These are phyloP conservation scores for Thermothelomyces thermophilus DNA, from an alignment of 2,329 filamentous ascomycete species.

Conservation along the genomic window DNA sequence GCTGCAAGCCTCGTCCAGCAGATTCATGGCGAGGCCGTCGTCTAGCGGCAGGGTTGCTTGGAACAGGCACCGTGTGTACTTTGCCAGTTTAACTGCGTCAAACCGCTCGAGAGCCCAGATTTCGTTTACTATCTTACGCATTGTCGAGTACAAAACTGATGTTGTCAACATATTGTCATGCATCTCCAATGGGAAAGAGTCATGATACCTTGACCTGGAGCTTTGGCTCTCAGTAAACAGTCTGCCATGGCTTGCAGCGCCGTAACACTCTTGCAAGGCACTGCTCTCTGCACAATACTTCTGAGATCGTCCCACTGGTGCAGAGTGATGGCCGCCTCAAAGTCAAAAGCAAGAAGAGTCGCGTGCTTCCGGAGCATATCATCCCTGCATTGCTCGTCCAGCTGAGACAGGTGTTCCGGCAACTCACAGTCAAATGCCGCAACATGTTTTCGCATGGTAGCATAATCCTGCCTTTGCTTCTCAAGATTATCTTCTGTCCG, in stretches of 20 bases:
- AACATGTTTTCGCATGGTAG: constrained; percentile 54
- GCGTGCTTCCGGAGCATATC: constrained; percentile 58
- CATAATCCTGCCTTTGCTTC: constrained; percentile 53
- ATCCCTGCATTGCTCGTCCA: constrained; percentile 38
- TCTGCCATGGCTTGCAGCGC: constrained; percentile 61
- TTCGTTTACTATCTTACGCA: constrained; percentile 64
- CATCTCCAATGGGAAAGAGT: not conserved
- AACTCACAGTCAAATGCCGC: constrained; percentile 47
- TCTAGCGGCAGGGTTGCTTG: constrained; percentile 56
- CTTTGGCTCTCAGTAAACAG: constrained; percentile 49
- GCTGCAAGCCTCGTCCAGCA: constrained; percentile 56
- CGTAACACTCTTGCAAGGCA: constrained; percentile 36
- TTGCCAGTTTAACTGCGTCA: constrained; percentile 55
- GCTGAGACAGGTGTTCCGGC: constrained; percentile 32
- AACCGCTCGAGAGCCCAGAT: constrained; percentile 53
- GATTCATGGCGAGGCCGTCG: constrained; percentile 47
- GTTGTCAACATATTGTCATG: not conserved
- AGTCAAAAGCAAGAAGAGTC: constrained; percentile 66
- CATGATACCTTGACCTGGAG: constrained; percentile 43
- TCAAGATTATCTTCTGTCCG: constrained; percentile 45
- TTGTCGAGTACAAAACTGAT: constrained; percentile 44
- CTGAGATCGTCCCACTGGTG: constrained; percentile 61
- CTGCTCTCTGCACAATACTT: constrained; percentile 50
- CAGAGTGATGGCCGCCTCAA: constrained; percentile 65
- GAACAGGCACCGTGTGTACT: constrained; percentile 74